These are phyloP conservation scores for Botryosphaeria dothidea DNA, from an alignment of 2,329 filamentous ascomycete genomes.

Conservation along the genomic window DNA sequence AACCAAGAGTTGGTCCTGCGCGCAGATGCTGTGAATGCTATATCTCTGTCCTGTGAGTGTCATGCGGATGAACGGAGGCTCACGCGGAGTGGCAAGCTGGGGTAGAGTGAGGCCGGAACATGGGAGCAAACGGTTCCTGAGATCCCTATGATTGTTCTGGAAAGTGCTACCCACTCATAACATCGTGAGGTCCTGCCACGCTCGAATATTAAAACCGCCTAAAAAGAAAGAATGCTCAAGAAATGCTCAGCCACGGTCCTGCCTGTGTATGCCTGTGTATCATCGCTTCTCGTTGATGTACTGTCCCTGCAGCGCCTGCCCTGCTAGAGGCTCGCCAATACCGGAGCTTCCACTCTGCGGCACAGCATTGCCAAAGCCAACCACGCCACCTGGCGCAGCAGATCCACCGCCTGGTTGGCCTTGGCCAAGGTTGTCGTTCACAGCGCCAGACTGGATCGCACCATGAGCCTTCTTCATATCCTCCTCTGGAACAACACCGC, in stretches of 20 bases:
- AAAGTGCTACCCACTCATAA: conserved; percentile 8
- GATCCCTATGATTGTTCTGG: background rate
- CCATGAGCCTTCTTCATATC: conserved; percentile 34
- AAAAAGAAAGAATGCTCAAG: background rate
- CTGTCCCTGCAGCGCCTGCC: conserved; percentile 13
- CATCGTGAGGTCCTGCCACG: conserved; percentile 14
- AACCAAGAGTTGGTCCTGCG: background rate
- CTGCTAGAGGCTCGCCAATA: conserved; percentile 35
- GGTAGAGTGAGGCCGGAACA: background rate
- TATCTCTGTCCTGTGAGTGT: background rate
- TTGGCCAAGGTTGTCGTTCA: conserved; percentile 32
- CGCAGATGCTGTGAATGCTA: background rate
- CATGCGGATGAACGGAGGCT: background rate
- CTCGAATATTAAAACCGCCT: background rate
- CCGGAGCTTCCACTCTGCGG: conserved; percentile 37
- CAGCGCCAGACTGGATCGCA: conserved; percentile 22
- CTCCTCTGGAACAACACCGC: conserved; percentile 43
- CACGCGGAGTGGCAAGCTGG: background rate
- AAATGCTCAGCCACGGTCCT: background rate
- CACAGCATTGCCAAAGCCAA: conserved; percentile 38
- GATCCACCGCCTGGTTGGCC: conserved; percentile 26
- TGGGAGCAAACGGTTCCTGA: background rate
- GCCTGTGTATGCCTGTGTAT: background rate
- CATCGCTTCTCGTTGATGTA: conserved; percentile 17
- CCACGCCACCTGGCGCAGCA: conserved; percentile 28